These are phyloP conservation scores for Pleurotus tuoliensis DNA, from an alignment of 768 basidiomycete species.

Conservation along the genomic window DNA sequence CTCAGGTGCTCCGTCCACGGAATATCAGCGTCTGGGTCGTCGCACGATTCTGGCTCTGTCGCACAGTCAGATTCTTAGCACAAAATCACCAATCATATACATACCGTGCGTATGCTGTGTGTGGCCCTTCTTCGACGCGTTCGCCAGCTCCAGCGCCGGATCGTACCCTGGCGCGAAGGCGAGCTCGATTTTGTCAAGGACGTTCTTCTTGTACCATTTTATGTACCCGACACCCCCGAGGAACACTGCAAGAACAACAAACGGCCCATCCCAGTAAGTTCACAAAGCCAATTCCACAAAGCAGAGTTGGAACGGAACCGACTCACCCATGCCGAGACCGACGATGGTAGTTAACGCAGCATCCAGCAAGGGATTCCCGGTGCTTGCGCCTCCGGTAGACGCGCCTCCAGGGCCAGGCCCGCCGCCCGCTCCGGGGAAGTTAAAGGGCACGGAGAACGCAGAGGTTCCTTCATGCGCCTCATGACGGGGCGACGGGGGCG, in stretches of 20 bases:
- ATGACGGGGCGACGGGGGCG: slow-evolving; percentile 25
- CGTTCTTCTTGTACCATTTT: slow-evolving; percentile 79
- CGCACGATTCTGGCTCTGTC: too few relatives aligned
- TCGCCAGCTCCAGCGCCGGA: slow-evolving; percentile 73
- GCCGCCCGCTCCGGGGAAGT: slow-evolving; percentile 38
- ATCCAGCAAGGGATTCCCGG: slow-evolving; percentile 36
- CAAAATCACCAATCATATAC: too few relatives aligned
- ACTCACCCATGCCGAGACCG: slow-evolving; percentile 57
- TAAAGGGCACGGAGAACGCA: slow-evolving; percentile 34
- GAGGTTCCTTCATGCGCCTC: slow-evolving; percentile 40
- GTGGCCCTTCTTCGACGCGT: slow-evolving; percentile 31
- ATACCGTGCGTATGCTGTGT: too few relatives aligned
- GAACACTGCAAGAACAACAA: slow-evolving; percentile 43
- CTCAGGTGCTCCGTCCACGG: slow-evolving; percentile 60
- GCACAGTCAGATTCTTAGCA: too few relatives aligned
- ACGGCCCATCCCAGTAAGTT: not conserved
- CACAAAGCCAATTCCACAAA: not conserved
- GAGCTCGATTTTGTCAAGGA: slow-evolving; percentile 78
- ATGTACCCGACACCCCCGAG: slow-evolving; percentile 70
- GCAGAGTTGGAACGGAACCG: not conserved
- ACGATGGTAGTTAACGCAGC: slow-evolving; percentile 56
- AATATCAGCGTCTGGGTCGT: slow-evolving; percentile 26
- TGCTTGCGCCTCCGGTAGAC: not conserved
- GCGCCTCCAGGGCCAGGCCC: slow-evolving; percentile 12
- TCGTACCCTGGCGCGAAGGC: slow-evolving; percentile 82